Evolutionary conservation across 225 moss, liverwort and hornwort genomes (phyloP), one percentile per base, ranked within the genome.

Genomic region (Physcomitrium patens): DNA sequence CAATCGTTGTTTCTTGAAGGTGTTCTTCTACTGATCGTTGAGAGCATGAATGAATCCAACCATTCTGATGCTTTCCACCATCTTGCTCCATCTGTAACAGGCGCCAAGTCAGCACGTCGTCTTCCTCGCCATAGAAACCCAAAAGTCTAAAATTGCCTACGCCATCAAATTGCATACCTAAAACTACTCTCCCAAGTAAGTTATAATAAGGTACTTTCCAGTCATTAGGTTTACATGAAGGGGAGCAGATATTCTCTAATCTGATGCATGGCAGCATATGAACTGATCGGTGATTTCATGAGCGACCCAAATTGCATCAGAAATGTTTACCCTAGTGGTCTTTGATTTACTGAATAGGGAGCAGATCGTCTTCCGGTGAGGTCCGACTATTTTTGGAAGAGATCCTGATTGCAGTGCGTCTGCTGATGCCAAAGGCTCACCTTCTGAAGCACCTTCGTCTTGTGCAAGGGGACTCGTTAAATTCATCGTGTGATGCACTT

Each of bases 11-110:
- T 65, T 89, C 60, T 62, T 87, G 70, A 19, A 87, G 77, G 58
- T 76, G 64, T 51, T 84, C 83, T 61, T 87, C 79, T 31, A 86
- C 44, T 69, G 67, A 79, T 43, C 85, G 82, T 65, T 89, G 82
- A 22, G 87, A 87, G 22, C 80, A 71, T 65, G 64, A 57, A 14
- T 78, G 84, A 68, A 73, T 74, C 74, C 82, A 79, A 76, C 82
- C 81, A 58, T 82, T 86, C 57, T 89, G 79, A 67, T 83, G 50
- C 56, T 74, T 85, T 77, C 77, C 67, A 65, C 63, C 78, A 49
- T 81, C 78, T 47, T 70, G 75, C 54, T 87, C 82, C 70, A 81
- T 47, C 55, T 79, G 77, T 57, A 72, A 63, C 47, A 73, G 10
- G 63, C 47, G 62, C 10, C 51, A 49, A 64, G 42, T 67, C 77